A percentile compares a stretch with the other conserved stretches of the same genome.
Conservation (phyloP, 345 rosid species). For the Gossypium longicalyx region DNA sequence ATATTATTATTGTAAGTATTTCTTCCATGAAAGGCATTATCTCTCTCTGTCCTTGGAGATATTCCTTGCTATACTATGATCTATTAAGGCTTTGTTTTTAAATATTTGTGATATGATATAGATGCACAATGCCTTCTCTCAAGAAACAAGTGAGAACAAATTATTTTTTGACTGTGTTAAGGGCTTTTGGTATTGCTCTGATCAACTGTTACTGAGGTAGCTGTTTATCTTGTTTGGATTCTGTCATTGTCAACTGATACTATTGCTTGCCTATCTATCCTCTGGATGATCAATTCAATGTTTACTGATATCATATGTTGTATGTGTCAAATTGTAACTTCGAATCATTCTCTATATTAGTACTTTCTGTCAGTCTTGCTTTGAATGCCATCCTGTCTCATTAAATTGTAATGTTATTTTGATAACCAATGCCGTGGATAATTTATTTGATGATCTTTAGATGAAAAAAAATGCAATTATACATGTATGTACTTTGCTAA, state of each 20-base stretch:
- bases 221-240: neutral
- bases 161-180: neutral
- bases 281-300: neutral
- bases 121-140: neutral
- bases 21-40: neutral
- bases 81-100: neutral
- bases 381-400: neutral
- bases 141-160: neutral
- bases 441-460: neutral
- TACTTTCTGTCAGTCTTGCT: neutral
- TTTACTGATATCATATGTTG: neutral
- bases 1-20: conserved; percentile 72
- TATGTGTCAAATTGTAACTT: neutral
- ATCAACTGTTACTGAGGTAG: neutral
- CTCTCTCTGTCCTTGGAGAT: neutral
- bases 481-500: conserved; percentile 6
- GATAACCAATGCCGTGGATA: neutral
- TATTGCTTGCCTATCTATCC: neutral
- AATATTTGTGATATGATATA: neutral
- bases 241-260: neutral
- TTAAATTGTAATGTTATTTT: too few relatives aligned
- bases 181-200: neutral
- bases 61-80: neutral
- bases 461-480: neutral
- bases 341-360: neutral